Evolutionary conservation across 352 stramenopile species (phyloP).

Genomic region (Phytophthora macrochlamydospora): DNA sequence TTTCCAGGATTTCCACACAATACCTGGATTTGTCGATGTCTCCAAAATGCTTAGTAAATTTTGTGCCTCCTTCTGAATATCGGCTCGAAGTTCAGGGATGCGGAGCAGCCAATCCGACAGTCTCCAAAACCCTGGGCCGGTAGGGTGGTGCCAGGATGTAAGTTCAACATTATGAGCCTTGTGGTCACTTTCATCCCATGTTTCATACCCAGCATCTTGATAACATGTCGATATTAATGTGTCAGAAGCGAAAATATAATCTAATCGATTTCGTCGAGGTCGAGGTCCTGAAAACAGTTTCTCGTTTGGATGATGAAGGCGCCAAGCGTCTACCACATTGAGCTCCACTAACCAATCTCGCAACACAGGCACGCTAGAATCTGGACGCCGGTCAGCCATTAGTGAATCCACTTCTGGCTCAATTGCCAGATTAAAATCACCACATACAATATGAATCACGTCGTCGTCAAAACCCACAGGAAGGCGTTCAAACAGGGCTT

Average conservation of each 20-base stretch:
- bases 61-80: constrained; percentile 2
- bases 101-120: background rate
- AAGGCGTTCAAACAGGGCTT: background rate
- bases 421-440: constrained; percentile 16
- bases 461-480: constrained; percentile 2
- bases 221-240: background rate
- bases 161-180: background rate
- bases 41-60: background rate
- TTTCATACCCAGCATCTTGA: background rate
- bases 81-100: background rate
- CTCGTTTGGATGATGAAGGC: constrained; percentile 2
- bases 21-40: constrained; percentile 1
- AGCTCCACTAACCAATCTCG: background rate
- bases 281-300: background rate
- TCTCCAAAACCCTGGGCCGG: background rate
- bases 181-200: constrained; percentile 4
- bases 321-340: constrained; percentile 1
- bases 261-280: background rate
- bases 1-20: constrained; percentile 5
- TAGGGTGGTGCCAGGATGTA: constrained; percentile 3
- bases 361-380: background rate
- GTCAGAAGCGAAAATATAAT: constrained; percentile 1
- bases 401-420: background rate
- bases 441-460: constrained; percentile 8
- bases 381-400: background rate